Evolutionary conservation across 345 rosid genomes (phyloP).

Genomic region (Eucalyptus coolabah): DNA sequence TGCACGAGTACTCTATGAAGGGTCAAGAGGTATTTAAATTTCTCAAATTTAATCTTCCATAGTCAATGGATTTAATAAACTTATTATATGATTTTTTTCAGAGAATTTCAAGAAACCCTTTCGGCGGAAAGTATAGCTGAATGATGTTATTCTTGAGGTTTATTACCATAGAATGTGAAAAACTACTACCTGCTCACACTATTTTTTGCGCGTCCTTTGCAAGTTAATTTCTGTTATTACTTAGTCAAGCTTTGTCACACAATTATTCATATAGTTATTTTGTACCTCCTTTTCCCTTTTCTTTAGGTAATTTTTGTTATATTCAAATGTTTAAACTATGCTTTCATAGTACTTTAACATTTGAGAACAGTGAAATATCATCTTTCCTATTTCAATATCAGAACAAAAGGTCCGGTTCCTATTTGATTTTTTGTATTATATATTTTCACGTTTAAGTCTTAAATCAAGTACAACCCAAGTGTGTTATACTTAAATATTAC

Average conservation of each 20-base stretch:
- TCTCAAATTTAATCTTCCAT: neutral
- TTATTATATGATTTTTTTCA: neutral
- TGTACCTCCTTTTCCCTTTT: neutral
- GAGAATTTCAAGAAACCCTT: neutral
- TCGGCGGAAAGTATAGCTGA: neutral
- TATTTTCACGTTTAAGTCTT: no score
- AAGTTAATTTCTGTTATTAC: neutral
- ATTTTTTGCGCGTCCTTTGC: neutral
- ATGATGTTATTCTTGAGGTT: neutral
- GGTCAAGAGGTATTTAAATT: neutral
- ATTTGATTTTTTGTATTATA: no score
- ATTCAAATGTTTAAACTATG: no score
- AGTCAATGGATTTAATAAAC: neutral
- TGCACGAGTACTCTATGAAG: neutral
- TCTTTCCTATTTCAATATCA: no score
- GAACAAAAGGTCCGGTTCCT: rapidly evolving
- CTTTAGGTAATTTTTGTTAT: neutral
- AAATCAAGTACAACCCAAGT: no score
- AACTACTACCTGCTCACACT: neutral
- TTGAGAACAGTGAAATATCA: no score
- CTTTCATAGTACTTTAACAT: no score
- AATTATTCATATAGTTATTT: neutral
- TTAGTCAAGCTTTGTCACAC: neutral
- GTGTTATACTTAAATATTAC: no score
- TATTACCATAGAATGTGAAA: neutral